Evolutionary conservation across 2,329 filamentous ascomycete genomes (phyloP), one percentile per base, ranked within the genome.

Genomic region (Incumbomyces delicatus): DNA sequence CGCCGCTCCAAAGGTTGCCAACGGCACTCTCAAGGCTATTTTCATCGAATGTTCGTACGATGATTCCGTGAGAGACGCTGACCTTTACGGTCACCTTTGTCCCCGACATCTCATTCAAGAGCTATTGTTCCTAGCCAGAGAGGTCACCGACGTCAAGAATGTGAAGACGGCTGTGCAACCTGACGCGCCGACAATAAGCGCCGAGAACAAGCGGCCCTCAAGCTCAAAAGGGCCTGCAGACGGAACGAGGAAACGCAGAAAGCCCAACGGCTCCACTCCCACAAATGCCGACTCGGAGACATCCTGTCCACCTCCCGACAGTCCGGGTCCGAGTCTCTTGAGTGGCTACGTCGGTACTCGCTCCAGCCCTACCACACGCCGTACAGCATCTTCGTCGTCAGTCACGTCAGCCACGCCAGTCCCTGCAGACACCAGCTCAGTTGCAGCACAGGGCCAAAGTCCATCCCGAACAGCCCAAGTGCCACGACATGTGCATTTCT

Each of bases 41-140:
- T 90, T 96, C 60, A 94, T 98, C 57, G 92, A 98, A 69, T 96
- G 90, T 64, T 94, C 87, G 51, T 98, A 90, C 63, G 85, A 87
- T 51, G 83, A 95, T 62, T 77, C 78, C 6, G 83, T 88, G 58
- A 74, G 78, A 17, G 81, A 92, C 50, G 81, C 84, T 41, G 77
- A 81, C 0, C 73, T 98, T 0, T 98, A 88, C 54, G 92, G 92
- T 0, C 92, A 98, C 58, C 71, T 98, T 12, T 86, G 87, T 32
- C 92, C 92, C 0, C 74, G 80, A 1, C 92, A 87, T 61, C 67
- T 98, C 11, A 78, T 90, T 18, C 77, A 84, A 38, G 92, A 98
- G 64, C 71, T 98, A 49, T 72, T 72, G 30, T 74, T 69, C 0
- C 73, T 98, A 2, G 89, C 87, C 0, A 68, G 68, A 2, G 80